Conservation (phyloP, 768 basidiomycete genomes). For the Lactifluus hygrophoroides region DNA sequence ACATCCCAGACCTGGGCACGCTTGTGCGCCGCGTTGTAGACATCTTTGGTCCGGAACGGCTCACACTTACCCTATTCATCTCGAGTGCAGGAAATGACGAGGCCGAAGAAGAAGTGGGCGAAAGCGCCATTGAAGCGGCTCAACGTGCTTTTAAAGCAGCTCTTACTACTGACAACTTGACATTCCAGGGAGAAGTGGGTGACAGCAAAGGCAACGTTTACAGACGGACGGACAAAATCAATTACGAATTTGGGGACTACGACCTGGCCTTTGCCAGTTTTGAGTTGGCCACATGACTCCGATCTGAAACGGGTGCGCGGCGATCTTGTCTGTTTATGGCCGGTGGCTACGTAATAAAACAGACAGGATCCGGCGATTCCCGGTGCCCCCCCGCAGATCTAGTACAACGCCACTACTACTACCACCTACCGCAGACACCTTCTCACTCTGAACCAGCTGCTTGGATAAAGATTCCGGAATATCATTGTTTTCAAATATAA, state of each 20-base stretch:
- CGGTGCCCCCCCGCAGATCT: background rate
- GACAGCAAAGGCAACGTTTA: conserved; percentile 36
- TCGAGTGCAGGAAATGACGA: conserved; percentile 48
- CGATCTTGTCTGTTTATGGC: background rate
- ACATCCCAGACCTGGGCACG: conserved; percentile 67
- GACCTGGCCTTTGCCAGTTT: conserved; percentile 87
- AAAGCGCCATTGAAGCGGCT: conserved; percentile 56
- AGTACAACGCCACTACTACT: conserved; percentile 6
- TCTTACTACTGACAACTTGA: conserved; percentile 27
- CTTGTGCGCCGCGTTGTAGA: conserved; percentile 82
- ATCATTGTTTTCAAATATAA: background rate
- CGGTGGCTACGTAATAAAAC: background rate
- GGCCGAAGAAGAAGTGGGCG: conserved; percentile 39
- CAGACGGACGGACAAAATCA: conserved; percentile 89
- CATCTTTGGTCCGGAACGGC: conserved; percentile 85
- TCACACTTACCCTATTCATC: conserved; percentile 87
- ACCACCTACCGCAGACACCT: no score
- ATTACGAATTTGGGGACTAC: conserved; percentile 94
- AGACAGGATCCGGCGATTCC: conserved; percentile 5
- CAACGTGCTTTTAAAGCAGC: conserved; percentile 69
- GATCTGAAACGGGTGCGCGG: conserved; percentile 4
- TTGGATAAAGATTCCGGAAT: conserved; percentile 3
- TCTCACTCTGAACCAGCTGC: background rate
- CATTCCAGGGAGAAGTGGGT: background rate
- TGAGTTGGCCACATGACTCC: conserved; percentile 37